phyloP scores from a whole-genome alignment of 805 yeast species.

The Kuraishia capsulata region DNA sequence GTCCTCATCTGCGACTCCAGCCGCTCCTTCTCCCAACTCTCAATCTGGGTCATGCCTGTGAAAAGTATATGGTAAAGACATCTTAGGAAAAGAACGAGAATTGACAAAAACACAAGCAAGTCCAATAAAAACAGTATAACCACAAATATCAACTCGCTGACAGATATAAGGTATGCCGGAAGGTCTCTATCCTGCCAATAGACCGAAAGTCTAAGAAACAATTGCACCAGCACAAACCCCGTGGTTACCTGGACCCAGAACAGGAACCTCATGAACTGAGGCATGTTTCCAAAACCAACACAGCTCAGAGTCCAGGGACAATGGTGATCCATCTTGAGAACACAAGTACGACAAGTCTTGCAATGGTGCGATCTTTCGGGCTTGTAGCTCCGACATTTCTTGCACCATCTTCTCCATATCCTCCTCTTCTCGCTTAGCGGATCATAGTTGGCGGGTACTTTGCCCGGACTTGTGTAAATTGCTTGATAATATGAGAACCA shows the following conservation, averaged over 20 bases:
- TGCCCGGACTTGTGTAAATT: conserved; percentile 57
- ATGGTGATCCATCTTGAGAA: conserved; percentile 90
- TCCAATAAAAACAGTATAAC: conserved; percentile 46
- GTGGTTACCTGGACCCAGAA: conserved; percentile 53
- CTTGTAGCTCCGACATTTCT: conserved; percentile 61
- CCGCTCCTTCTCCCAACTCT: conserved; percentile 86
- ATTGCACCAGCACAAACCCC: conserved; percentile 32
- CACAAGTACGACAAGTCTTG: conserved; percentile 63
- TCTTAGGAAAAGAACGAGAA: conserved; percentile 51
- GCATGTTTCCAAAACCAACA: conserved; percentile 70
- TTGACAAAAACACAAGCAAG: conserved; percentile 50
- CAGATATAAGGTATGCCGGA: conserved; percentile 49
- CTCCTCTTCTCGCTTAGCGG: conserved; percentile 22
- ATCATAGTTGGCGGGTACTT: conserved; percentile 42
- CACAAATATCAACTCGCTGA: conserved; percentile 43
- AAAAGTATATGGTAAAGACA: conserved; percentile 45
- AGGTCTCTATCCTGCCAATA: conserved; percentile 40
- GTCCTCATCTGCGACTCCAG: conserved; percentile 55
- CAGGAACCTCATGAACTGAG: conserved; percentile 74
- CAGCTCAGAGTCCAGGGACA: conserved; percentile 92
- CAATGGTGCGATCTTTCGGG: conserved; percentile 88
- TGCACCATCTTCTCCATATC: conserved; percentile 59
- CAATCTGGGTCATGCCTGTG: conserved; percentile 81
- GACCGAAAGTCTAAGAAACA: conserved; percentile 27
- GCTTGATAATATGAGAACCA: conserved; percentile 77